These are phyloP conservation scores for Coemansia sp. DNA, from an alignment of 192 early-diverging fungal genomes.

Conservation along the genomic window DNA sequence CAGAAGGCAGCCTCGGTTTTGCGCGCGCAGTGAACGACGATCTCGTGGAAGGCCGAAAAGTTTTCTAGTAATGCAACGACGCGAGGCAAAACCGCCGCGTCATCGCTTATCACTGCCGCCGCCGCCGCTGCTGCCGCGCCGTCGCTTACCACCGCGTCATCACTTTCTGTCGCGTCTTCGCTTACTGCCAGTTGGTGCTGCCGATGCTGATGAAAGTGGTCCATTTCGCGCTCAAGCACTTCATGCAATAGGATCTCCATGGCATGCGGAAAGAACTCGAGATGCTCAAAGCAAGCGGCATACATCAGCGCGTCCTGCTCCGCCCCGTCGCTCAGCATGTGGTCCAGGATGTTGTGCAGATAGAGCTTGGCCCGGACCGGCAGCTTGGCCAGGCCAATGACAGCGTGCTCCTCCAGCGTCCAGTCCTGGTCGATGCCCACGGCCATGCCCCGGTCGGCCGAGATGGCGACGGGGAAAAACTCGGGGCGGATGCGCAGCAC, in stretches of 20 bases:
- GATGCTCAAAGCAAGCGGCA: slow-evolving; percentile 64
- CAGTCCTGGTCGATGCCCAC: slow-evolving; percentile 56
- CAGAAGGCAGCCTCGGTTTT: slow-evolving; percentile 96
- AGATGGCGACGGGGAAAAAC: slow-evolving; percentile 50
- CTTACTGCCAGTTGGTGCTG: no score
- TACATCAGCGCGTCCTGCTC: slow-evolving; percentile 55
- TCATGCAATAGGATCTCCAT: slow-evolving; percentile 92
- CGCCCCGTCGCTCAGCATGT: slow-evolving; percentile 29
- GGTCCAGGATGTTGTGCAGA: slow-evolving; percentile 40
- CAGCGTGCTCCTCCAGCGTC: slow-evolving; percentile 29
- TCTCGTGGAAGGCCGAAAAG: slow-evolving; percentile 78
- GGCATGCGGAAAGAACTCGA: slow-evolving; percentile 90
- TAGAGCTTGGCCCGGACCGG: slow-evolving; percentile 48
- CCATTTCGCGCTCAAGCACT: slow-evolving; percentile 84
- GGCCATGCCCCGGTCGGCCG: slow-evolving; percentile 44
- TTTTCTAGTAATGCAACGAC: slow-evolving; percentile 78
- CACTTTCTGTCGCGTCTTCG: no score
- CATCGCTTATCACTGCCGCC: no score
- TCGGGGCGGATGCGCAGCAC: slow-evolving; percentile 23
- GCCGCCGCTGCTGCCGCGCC: no score
- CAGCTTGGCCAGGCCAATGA: slow-evolving; percentile 25
- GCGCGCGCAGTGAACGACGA: slow-evolving; percentile 93
- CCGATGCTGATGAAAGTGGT: no score
- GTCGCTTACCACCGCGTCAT: no score
- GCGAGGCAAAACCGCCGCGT: slow-evolving; percentile 63